A percentile compares a stretch with the other conserved stretches of the same genome.
phyloP scores from a whole-genome alignment of 1,284 basidiomycete species.

The Rhodofomes roseus region DNA sequence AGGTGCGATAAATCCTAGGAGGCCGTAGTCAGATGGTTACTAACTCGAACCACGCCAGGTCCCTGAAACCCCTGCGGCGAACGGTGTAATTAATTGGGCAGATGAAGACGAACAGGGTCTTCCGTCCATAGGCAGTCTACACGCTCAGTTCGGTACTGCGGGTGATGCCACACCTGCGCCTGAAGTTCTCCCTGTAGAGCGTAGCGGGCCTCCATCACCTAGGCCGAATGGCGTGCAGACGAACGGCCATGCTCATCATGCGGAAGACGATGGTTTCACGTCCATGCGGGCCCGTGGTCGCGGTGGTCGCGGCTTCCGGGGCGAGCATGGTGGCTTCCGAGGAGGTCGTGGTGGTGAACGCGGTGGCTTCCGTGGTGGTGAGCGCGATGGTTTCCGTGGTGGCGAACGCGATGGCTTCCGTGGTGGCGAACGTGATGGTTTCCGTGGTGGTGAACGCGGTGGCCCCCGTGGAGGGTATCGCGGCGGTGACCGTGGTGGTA shows the following conservation, averaged over 20 bases:
- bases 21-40: background rate
- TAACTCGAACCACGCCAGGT: slow-evolving; percentile 12
- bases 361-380: slow-evolving; percentile 30
- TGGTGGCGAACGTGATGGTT: slow-evolving; percentile 32
- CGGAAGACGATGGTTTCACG: slow-evolving; percentile 59
- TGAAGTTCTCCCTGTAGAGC: slow-evolving; percentile 18
- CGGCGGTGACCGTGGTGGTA: slow-evolving; percentile 34
- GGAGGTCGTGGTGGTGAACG: slow-evolving; percentile 34
- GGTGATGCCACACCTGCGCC: slow-evolving; percentile 44
- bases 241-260: slow-evolving; percentile 22
- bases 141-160: slow-evolving; percentile 40
- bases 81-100: slow-evolving; percentile 40
- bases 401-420: slow-evolving; percentile 33
- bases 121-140: slow-evolving; percentile 36
- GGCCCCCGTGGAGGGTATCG: slow-evolving; percentile 31
- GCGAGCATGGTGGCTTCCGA: slow-evolving; percentile 26
- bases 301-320: slow-evolving; percentile 23
- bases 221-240: slow-evolving; percentile 10
- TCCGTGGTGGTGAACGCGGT: slow-evolving; percentile 31
- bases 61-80: slow-evolving; percentile 41
- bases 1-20: slow-evolving; percentile 17
- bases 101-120: slow-evolving; percentile 44
- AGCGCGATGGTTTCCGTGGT: slow-evolving; percentile 33
- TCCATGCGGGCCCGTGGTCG: slow-evolving; percentile 36
- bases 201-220: slow-evolving; percentile 16